Evolutionary conservation across 257 asterid genomes (phyloP), one percentile per base, ranked within the genome.

Genomic region (Ilex aquifolium): DNA sequence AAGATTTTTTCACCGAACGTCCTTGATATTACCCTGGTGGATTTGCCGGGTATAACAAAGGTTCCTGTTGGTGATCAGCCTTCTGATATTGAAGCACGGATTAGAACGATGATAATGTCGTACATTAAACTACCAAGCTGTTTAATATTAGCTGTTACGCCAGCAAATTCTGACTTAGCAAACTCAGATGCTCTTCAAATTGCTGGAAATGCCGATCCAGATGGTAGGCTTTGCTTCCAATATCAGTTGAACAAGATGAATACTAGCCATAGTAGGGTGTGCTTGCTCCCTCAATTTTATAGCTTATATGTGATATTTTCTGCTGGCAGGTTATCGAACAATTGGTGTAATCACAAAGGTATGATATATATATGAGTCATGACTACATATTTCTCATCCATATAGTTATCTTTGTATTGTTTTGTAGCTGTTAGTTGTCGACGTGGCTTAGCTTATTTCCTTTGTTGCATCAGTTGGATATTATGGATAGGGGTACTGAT

Each of bases 1-100:
- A 93, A 85, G 80, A 93, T 93, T 54, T 87, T 64, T 75, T 93
- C 99, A 3, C 96, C 99, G 9, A 82, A 87, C 76, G 99, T 93
- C 67, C 96, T 93, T 57, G 94, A 90, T 72, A 90, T 93, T 63
- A 79, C 99, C 61, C 93, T 93, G 31, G 97, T 93, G 77, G 99
- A 93, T 80, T 82, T 93, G 72, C 99, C 99, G 4, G 99, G 99
- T 58, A 70, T 93, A 48, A 93, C 99, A 6, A 93, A 85, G 79
- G 96, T 85, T 59, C 96, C 99, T 46, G 95, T 93, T 62, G 99
- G 99, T 46, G 99, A 93, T 63, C 99, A 93, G 76, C 99, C 99
- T 63, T 70, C 95, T 69, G 97, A 93, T 72, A 93, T 93, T 65
- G 99, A 93, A 81, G 83, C 88, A 55, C 99, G 90, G 39, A 89